Base-by-base conservation (phyloP, 441 rosid genomes). In the Populus hybrid region DNA sequence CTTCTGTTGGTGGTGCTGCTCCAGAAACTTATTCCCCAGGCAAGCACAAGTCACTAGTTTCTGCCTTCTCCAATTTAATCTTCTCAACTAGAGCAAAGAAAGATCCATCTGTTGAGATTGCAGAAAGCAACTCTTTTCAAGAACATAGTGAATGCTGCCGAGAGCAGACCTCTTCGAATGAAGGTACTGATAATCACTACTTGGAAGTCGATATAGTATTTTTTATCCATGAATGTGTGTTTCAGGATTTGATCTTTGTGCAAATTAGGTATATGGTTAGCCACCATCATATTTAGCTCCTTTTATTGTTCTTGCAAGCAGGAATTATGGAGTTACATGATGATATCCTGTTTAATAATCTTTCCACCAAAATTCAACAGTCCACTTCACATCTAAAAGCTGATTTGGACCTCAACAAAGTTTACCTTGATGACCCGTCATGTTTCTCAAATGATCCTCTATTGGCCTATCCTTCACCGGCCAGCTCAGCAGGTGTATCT, bases 351-450 rank as follows among this genome's bases (percentile, higher is more conserved):
- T 34, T 59, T 34, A 30, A 72, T 32, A 63, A 65, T 71, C 57
- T 65, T 46, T 81, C 70, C n/a, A 21, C 82, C 2, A 69, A 76
- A 79, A 74, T 72, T 66, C 84, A 30, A 50, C 81, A 66, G 16
- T 32, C 71, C 38, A 14, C 70, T 75, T 78, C 76, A 30, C 20
- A 16, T 81, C 79, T 80, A 72, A 73, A 46, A 65, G 67, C 77
- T 70, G 75, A 69, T 70, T 38, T 91, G 35, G 95, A 91, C 79
- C 97, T 92, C 75, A 92, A 90, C 70, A 67, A 75, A 66, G 78
- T 73, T 75, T 85, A 75, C 36, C 78, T 70, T 32, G 93, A 87
- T 72, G 85, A 86, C 76, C 83, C 78, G 16, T 78, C 84, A 74
- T 82, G 77, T 79, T 69, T 72, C 75, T 81, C 82, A 10, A 67